These are phyloP conservation scores for Metschnikowia shivogae DNA, from an alignment of 805 yeast genomes.

Conservation along the genomic window DNA sequence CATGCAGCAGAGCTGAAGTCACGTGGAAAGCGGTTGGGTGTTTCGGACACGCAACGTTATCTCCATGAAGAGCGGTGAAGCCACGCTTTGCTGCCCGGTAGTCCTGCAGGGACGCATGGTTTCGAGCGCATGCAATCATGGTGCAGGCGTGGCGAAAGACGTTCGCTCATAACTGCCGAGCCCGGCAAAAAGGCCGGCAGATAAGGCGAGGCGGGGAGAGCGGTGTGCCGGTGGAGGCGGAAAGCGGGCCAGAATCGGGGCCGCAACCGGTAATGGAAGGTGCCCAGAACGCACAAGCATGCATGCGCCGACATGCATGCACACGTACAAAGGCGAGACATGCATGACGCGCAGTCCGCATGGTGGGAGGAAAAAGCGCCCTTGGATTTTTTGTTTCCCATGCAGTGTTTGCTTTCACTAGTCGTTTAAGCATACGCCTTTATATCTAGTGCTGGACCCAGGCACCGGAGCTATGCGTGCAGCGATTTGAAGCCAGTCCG, in stretches of 20 bases:
- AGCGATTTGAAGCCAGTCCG: neutral
- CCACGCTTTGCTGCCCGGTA: too few species aligned
- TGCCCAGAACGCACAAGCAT: too few species aligned
- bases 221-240: too few species aligned
- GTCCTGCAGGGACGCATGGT: too few species aligned
- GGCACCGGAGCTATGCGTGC: neutral
- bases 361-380: constrained; percentile 3
- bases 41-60: too few species aligned
- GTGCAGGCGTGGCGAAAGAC: neutral
- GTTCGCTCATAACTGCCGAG: neutral
- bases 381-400: neutral
- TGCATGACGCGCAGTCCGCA: constrained; percentile 2
- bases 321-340: constrained; percentile 1
- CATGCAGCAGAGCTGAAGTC: neutral
- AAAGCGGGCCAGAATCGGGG: neutral
- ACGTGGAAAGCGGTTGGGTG: neutral
- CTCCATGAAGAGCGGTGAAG: too few species aligned
- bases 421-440: constrained; percentile 5
- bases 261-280: neutral
- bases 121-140: neutral
- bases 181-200: neutral
- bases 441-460: constrained; percentile 4
- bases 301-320: neutral
- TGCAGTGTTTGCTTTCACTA: constrained; percentile 4
- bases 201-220: too few species aligned